Base-by-base conservation (phyloP, 2,329 filamentous ascomycete species). In the Calonectria hawksworthii region DNA sequence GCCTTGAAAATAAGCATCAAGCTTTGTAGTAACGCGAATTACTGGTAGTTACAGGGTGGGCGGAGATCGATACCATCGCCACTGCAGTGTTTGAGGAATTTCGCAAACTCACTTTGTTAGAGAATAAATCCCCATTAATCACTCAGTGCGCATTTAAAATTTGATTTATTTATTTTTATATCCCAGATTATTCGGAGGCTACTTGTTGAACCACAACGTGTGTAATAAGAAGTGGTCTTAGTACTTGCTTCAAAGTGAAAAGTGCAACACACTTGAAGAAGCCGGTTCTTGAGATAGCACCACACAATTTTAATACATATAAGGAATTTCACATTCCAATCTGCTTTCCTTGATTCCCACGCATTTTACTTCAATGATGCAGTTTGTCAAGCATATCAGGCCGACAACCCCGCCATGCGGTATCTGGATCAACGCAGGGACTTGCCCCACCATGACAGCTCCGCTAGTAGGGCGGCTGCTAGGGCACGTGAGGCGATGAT, bases 401-500 rank as follows among this genome's bases (percentile, higher is more conserved):
- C 9, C 18, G 14, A 28, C 23, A n/a, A 68, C 51, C 67, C 51
- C 36, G 52, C 52, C 54, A 59, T 52, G 32, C 51, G 30, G 47
- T 61, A 47, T 54, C 38, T 52, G 11, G 47, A 34, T 47, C n/a
- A 50, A 69, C n/a, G 56, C 51, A 36, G 36, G 50, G 34, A 72
- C 59, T 34, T 54, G 51, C 32, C 68, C 51, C 54, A 38, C 26
- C 8, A 51, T 70, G 30, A 52, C 30, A n/a, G 41, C 30, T 47
- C 68, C 68, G 44, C 59, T 30, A 14, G 16, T 18, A 36, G 56
- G n/a, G 59, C 73, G 65, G 23, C 70, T 66, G 32, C 70, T 26
- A 68, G 63, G 44, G 51, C 61, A 73, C 66, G 70, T 70, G 70
- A 61, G 61, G 47, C 44, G 38, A 59, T 41, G 50, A 38, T 41